Base-by-base conservation (phyloP, 2,329 filamentous ascomycete species). In the Remersonia thermophila region DNA sequence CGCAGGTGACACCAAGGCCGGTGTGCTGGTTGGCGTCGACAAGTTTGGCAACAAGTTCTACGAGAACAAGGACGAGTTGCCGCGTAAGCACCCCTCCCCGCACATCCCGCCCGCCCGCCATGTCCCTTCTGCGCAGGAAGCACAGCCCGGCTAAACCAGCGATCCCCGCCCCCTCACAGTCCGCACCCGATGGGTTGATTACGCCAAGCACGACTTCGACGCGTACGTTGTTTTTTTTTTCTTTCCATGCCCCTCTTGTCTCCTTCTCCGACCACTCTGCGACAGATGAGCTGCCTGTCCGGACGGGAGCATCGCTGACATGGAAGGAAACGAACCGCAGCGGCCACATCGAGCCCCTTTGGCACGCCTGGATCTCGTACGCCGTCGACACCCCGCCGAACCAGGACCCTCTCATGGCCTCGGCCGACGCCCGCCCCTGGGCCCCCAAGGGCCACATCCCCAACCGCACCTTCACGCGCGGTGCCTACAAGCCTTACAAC, bases 341-440 rank as follows among this genome's bases (percentile, higher is more conserved):
- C 44, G 74, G 75, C 40, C 84, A 95, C 37, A 83, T 95, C 52
- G 89, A 96, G 62, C 87, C 89, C 34, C 83, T 89, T 61, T 98
- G 91, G 91, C 91, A 96, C 65, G 85, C 83, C 20, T 98, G 91
- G 91, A 86, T 98, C 51, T 85, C 85, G 47, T 96, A 98, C 65
- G 67, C 78, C 63, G 79, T 94, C 52, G 86, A 96, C 61, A 82
- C 83, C 61, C 77, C 89, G 27, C 91, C 91, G 2, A 73, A 69
- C 27, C 62, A 80, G 53, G 91, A 98, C 57, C 65, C 77, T 35
- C 59, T 91, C 44, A 55, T 93, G 45, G 71, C 77, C 51, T 69
- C 75, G 48, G 60, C 76, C 32, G 32, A 30, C 17, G 42, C 46
- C 29, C 73, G 85, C 44, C 59, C 67, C 27, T 96, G 87, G 82